Conservation (phyloP, 257 asterid species). For the Voacanga thouarsii region DNA sequence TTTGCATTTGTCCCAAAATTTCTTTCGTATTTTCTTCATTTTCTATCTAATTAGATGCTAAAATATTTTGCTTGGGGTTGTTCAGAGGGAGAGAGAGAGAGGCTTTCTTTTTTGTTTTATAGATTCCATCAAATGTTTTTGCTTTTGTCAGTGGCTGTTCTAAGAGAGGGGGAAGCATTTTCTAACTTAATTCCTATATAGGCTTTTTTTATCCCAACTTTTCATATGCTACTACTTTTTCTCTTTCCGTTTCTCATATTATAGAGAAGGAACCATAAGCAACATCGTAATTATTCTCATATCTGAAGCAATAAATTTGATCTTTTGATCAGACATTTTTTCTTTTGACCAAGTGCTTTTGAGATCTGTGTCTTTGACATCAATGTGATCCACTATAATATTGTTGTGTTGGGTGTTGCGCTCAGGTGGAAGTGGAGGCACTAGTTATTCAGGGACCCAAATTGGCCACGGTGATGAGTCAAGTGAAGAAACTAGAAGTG, state of each 20-base stretch:
- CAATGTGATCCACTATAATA: background rate
- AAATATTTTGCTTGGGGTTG: too few species aligned
- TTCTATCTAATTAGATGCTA: background rate
- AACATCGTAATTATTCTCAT: background rate
- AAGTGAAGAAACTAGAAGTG: conserved; percentile 88
- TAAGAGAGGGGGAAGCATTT: background rate
- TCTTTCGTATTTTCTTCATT: background rate
- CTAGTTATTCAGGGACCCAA: conserved; percentile 78
- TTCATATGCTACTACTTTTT: background rate
- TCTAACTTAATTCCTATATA: background rate
- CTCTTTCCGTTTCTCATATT: background rate
- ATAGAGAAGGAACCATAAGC: background rate
- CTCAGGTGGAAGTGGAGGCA: conserved; percentile 90
- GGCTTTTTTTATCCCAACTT: too few species aligned
- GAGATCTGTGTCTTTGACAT: background rate
- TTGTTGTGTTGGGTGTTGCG: background rate
- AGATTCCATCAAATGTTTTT: background rate
- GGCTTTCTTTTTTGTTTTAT: background rate
- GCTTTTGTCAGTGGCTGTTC: background rate
- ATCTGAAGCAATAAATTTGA: background rate
- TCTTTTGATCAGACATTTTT: background rate
- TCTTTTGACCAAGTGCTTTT: background rate
- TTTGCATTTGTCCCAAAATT: background rate
- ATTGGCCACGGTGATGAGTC: conserved; percentile 75
- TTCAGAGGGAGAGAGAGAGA: too few species aligned